Evolutionary conservation across 2,329 filamentous ascomycete genomes (phyloP), one percentile per base, ranked within the genome.

Genomic region (Periglandula ipomoeae): DNA sequence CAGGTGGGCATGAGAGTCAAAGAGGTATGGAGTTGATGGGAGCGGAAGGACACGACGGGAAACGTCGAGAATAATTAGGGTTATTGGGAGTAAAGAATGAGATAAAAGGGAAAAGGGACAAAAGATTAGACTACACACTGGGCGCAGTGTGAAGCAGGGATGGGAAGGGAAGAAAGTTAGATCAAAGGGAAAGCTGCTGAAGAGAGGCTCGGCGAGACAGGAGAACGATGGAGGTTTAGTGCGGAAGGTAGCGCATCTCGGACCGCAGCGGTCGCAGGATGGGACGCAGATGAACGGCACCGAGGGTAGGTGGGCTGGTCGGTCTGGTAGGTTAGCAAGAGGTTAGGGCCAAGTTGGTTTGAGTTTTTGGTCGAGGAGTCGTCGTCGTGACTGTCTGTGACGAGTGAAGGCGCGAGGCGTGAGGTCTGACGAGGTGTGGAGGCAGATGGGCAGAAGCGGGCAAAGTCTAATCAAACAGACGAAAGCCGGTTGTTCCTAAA

Each of bases 131-230:
- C 8, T 24, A 23, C 17, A 17, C 34, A 17, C 20, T 13, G 32
- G 35, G 11, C 17, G 48, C 19, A 27, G 17, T 30, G 27, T 17
- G 27, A 45, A 7, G 42, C 23, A 23, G 15, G 46, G 20, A 26
- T 26, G 13, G 40, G 26, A 41, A 39, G 15, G 15, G n/a, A 19
- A n/a, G 7, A 26, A 39, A 41, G 23, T 41, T 20, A 19, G 46
- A 43, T n/a, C 22, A 34, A 20, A 42, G 50, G 40, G 43, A 41
- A 50, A 42, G 44, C 50, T 52, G 50, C 50, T 52, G 50, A 45
- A 50, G 50, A 50, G 47, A 52, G 30, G 50, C 50, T 52, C 50
- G 50, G 50, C 46, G 41, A 40, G 37, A 30, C 11, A 26, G 26
- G 38, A 47, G 43, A 17, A 40, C 43, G 50, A 46, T 30, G 24